These are phyloP conservation scores for Paramecium tetraurelia DNA, from an alignment of 73 alveolate species.

Conservation along the genomic window DNA sequence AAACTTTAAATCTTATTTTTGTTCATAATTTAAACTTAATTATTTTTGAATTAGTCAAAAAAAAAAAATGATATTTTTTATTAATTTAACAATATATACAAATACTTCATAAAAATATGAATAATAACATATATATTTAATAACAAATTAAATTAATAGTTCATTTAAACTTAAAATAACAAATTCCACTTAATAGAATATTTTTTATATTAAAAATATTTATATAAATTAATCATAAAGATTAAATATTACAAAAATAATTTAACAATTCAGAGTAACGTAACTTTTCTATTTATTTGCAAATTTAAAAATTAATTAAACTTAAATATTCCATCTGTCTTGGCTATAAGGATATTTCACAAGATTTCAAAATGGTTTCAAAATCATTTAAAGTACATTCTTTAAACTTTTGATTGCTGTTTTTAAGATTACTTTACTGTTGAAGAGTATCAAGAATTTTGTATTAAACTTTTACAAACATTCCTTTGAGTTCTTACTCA, in stretches of 20 bases:
- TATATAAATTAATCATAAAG: neutral
- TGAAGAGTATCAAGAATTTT: neutral
- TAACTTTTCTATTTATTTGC: neutral
- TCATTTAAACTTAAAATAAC: no score
- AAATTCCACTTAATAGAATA: neutral
- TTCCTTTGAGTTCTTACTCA: neutral
- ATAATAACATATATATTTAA: no score
- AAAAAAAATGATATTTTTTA: no score
- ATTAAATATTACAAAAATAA: neutral
- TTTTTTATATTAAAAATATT: neutral
- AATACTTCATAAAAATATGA: no score
- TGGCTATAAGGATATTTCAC: neutral
- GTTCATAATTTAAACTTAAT: no score
- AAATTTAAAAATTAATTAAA: neutral
- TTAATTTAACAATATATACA: no score
- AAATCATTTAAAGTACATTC: neutral
- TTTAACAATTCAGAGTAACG: neutral
- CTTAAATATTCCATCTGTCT: neutral
- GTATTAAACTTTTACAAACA: neutral
- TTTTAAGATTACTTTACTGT: neutral
- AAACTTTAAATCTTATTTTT: no score
- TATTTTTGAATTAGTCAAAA: no score
- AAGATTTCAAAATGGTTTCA: neutral
- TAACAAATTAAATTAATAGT: no score
- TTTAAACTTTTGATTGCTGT: neutral